These are phyloP conservation scores for Magnusiomyces tetraspermus DNA, from an alignment of 1,139 yeast species.

Conservation along the genomic window DNA sequence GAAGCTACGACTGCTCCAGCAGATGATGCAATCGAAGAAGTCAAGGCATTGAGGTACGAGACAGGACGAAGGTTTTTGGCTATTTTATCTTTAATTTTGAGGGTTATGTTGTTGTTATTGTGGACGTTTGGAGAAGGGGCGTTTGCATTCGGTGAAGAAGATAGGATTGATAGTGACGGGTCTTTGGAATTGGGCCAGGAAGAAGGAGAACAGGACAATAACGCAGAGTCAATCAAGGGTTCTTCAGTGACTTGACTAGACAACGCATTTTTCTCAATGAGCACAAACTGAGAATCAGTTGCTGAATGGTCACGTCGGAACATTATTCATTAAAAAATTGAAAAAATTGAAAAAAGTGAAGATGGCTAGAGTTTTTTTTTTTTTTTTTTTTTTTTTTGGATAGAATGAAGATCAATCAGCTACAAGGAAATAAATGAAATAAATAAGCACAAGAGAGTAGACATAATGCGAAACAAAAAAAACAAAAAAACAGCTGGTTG, in stretches of 20 bases:
- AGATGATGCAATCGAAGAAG: neutral
- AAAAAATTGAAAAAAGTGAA: neutral
- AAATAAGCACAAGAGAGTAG: too few relatives aligned
- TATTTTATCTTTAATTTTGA: neutral
- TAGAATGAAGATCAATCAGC: too few relatives aligned
- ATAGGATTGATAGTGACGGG: neutral
- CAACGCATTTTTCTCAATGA: constrained; percentile 4
- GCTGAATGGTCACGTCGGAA: neutral
- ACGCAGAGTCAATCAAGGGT: neutral
- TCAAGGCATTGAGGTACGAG: neutral
- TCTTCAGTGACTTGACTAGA: constrained; percentile 4
- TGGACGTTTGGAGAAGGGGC: neutral
- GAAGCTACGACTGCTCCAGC: too few relatives aligned
- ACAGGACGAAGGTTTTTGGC: constrained; percentile 3
- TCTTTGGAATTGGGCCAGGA: neutral
- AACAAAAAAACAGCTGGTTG: too few relatives aligned
- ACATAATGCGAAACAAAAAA: too few relatives aligned
- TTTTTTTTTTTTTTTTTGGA: too few relatives aligned
- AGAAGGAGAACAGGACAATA: neutral
- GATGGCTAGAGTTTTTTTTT: too few relatives aligned
- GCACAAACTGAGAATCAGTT: constrained; percentile 4
- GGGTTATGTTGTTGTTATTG: neutral
- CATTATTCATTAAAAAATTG: neutral
- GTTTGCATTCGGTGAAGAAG: neutral
- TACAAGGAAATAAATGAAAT: too few relatives aligned